A percentile compares a stretch with the other conserved stretches of the same genome.
Evolutionary conservation across 768 basidiomycete species (phyloP).

Genomic region (Rhizopogon vinicolor): DNA sequence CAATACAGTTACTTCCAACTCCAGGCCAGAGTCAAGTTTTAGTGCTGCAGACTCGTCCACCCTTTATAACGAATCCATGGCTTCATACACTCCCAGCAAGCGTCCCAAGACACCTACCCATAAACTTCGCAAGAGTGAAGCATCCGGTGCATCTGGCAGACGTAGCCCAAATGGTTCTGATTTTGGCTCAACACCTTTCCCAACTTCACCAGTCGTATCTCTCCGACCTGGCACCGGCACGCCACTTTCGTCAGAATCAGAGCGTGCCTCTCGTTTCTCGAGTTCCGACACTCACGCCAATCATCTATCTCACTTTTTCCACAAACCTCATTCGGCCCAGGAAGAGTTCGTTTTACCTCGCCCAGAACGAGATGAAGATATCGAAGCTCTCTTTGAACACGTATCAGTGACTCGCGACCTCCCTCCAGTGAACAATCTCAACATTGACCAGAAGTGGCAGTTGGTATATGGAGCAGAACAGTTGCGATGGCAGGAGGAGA

Average conservation of each 20-base stretch:
- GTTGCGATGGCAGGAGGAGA: conserved; percentile 72
- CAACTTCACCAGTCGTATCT: conserved; percentile 23
- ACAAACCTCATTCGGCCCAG: conserved; percentile 40
- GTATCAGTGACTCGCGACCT: conserved; percentile 70
- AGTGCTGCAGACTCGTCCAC: conserved; percentile 58
- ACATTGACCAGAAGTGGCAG: conserved; percentile 87
- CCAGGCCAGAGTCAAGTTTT: conserved; percentile 44
- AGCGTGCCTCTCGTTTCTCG: conserved; percentile 59
- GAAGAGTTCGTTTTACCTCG: conserved; percentile 73
- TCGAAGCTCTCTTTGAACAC: conserved; percentile 77
- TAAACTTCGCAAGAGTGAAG: conserved; percentile 48
- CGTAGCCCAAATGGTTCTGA: conserved; percentile 51
- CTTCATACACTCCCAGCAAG: conserved; percentile 30
- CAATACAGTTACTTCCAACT: conserved; percentile 13
- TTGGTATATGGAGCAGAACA: conserved; percentile 84
- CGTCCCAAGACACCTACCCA: conserved; percentile 30
- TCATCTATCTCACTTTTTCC: conserved; percentile 47
- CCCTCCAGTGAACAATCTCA: conserved; percentile 50
- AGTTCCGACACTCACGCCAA: conserved; percentile 42
- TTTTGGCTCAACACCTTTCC: conserved; percentile 41
- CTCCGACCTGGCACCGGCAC: conserved; percentile 46
- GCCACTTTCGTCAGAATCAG: conserved; percentile 53
- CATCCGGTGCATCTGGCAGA: conserved; percentile 43
- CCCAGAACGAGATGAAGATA: conserved; percentile 71
- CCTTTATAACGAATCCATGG: conserved; percentile 46